Percentiles rank a stretch among this genome's conserved stretches.
Evolutionary conservation across 495 filamentous ascomycete species (phyloP).

Genomic region (Lepidopterella palustris): DNA sequence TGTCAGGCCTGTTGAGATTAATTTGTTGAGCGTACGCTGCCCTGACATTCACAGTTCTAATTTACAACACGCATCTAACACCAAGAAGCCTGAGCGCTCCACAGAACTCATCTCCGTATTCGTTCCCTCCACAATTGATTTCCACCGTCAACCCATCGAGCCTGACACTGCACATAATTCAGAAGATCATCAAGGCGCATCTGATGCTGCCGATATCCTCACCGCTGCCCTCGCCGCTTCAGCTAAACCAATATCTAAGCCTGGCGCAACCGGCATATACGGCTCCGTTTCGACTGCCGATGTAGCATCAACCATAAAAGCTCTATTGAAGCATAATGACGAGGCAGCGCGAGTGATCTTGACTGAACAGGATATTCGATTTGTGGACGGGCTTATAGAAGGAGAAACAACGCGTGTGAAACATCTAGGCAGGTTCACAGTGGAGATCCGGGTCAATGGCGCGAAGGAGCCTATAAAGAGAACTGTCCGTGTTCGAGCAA

Average conservation of each 20-base stretch:
- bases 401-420: conserved; percentile 41
- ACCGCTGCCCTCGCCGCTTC: conserved; percentile 30
- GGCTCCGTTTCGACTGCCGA: conserved; percentile 52
- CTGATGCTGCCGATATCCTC: conserved; percentile 30
- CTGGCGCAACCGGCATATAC: conserved; percentile 40
- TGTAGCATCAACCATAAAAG: conserved; percentile 44
- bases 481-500: conserved; percentile 40
- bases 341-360: conserved; percentile 48
- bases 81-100: conserved; percentile 42
- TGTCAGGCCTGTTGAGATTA: conserved; percentile 27
- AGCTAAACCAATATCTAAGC: conserved; percentile 16
- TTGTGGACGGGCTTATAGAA: conserved; percentile 33
- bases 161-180: conserved; percentile 3
- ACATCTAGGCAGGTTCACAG: conserved; percentile 46
- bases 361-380: conserved; percentile 46
- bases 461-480: conserved; percentile 40
- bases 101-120: conserved; percentile 44
- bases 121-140: conserved; percentile 45
- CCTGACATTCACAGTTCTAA: background rate
- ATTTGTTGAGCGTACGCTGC: conserved; percentile 23
- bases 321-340: conserved; percentile 42
- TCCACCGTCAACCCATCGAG: conserved; percentile 47
- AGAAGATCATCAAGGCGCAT: conserved; percentile 12
- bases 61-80: conserved; percentile 8
- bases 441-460: conserved; percentile 50